A percentile compares a stretch with the other conserved stretches of the same genome.
Conservation (phyloP, 352 stramenopile species). For the Pythium vanterpoolii region DNA sequence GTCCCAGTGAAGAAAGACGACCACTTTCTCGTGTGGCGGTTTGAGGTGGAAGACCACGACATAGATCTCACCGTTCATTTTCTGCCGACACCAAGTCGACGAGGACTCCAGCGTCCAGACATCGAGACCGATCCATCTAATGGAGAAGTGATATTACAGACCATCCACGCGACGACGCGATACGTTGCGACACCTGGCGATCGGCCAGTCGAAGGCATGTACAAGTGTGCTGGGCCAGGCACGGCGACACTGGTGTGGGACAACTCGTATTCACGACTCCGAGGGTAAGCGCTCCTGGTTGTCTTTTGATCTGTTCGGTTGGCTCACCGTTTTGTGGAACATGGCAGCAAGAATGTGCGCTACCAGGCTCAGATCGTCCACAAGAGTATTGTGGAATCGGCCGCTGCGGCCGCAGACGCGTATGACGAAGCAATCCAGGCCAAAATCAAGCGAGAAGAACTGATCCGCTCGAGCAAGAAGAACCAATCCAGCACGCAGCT, state of each 20-base stretch:
- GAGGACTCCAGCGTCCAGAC: not conserved
- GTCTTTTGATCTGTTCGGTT: not conserved
- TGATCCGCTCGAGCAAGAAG: slow-evolving; percentile 25
- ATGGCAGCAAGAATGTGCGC: slow-evolving; percentile 62
- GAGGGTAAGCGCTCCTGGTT: slow-evolving; percentile 33
- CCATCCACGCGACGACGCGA: slow-evolving; percentile 60
- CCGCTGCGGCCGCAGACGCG: slow-evolving; percentile 59
- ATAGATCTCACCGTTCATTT: slow-evolving; percentile 77
- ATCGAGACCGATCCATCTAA: slow-evolving; percentile 5
- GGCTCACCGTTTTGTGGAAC: not conserved
- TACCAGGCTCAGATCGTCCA: slow-evolving; percentile 76
- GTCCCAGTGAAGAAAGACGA: slow-evolving; percentile 35
- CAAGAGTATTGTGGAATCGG: slow-evolving; percentile 69
- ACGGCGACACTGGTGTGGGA: slow-evolving; percentile 71
- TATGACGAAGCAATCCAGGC: slow-evolving; percentile 62
- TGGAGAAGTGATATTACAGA: slow-evolving; percentile 37
- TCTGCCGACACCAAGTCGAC: slow-evolving; percentile 28
- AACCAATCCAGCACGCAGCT: slow-evolving; percentile 36
- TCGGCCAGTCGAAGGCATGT: slow-evolving; percentile 65
- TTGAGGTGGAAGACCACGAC: slow-evolving; percentile 79
- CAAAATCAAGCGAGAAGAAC: slow-evolving; percentile 28
- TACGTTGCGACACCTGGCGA: slow-evolving; percentile 48
- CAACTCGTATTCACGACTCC: slow-evolving; percentile 76
- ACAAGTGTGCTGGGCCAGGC: slow-evolving; percentile 51
- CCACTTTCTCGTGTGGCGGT: slow-evolving; percentile 81